Evolutionary conservation across 495 filamentous ascomycete genomes (phyloP).

Genomic region (Cryomyces minteri): DNA sequence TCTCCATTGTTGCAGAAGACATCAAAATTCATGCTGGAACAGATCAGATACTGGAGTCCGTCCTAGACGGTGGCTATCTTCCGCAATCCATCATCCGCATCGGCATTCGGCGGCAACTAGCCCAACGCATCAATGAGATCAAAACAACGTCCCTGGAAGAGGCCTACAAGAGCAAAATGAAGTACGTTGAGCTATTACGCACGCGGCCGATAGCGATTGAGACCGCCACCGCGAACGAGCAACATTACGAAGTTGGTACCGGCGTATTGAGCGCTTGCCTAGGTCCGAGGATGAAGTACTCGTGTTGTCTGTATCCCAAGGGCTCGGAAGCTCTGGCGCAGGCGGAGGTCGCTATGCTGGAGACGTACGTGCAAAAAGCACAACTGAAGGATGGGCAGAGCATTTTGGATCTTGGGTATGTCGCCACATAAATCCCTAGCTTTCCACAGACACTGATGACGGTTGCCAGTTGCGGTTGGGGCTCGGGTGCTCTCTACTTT

Average conservation of each 20-base stretch:
- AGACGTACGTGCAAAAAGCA: slow-evolving; percentile 35
- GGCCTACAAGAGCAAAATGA: slow-evolving; percentile 34
- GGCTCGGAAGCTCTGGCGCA: slow-evolving; percentile 35
- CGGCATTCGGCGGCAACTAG: slow-evolving; percentile 36
- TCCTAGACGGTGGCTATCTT: slow-evolving; percentile 40
- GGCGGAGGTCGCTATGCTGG: slow-evolving; percentile 48
- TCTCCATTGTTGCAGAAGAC: no score
- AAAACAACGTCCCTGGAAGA: slow-evolving; percentile 24
- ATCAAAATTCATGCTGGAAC: no score
- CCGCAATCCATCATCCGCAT: slow-evolving; percentile 36
- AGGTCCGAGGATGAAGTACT: slow-evolving; percentile 49
- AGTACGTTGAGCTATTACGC: slow-evolving; percentile 32
- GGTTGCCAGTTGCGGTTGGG: slow-evolving; percentile 39
- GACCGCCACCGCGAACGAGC: slow-evolving; percentile 37
- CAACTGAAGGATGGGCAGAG: slow-evolving; percentile 36
- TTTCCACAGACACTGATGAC: neutral
- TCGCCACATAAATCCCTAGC: neutral
- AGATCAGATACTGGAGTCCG: neutral
- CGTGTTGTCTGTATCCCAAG: slow-evolving; percentile 35
- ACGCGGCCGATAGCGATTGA: slow-evolving; percentile 43
- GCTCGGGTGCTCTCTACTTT: slow-evolving; percentile 40
- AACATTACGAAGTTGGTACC: slow-evolving; percentile 51
- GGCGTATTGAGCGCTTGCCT: slow-evolving; percentile 34
- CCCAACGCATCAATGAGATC: slow-evolving; percentile 30
- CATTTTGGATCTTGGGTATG: slow-evolving; percentile 42